Percentiles rank a stretch among this genome's conserved stretches.
phyloP scores from a whole-genome alignment of 2,329 filamentous ascomycete species.

The Fusarium equiseti region DNA sequence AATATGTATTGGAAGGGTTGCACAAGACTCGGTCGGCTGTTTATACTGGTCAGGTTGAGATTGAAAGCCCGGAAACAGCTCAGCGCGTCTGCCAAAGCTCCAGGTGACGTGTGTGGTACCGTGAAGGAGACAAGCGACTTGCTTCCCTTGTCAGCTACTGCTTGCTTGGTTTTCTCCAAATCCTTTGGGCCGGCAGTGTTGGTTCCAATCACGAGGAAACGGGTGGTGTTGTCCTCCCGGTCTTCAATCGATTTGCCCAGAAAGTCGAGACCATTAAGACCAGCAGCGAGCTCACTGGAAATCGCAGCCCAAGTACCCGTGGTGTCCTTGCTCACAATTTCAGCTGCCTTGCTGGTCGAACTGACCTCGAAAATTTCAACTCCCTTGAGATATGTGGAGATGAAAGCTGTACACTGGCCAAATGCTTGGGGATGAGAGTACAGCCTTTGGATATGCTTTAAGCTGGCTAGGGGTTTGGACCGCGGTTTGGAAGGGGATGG shows the following conservation, averaged over 20 bases:
- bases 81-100: slow-evolving; percentile 85
- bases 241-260: slow-evolving; percentile 80
- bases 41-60: slow-evolving; percentile 91
- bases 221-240: slow-evolving; percentile 78
- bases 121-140: slow-evolving; percentile 89
- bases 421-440: slow-evolving; percentile 97
- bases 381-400: slow-evolving; percentile 75
- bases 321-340: slow-evolving; percentile 74
- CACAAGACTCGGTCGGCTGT: slow-evolving; percentile 81
- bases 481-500: slow-evolving; percentile 60
- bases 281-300: slow-evolving; percentile 78
- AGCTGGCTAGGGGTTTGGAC: slow-evolving; percentile 61
- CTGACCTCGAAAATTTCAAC: slow-evolving; percentile 86
- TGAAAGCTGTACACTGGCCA: slow-evolving; percentile 86
- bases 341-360: slow-evolving; percentile 86
- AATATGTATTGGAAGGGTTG: slow-evolving; percentile 92
- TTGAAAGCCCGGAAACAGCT: slow-evolving; percentile 79
- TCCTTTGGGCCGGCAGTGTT: slow-evolving; percentile 46
- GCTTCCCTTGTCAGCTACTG: slow-evolving; percentile 49
- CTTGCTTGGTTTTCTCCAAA: slow-evolving; percentile 45
- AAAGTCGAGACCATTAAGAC: slow-evolving; percentile 74
- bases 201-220: slow-evolving; percentile 76
- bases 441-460: slow-evolving; percentile 77
- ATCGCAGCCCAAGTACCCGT: slow-evolving; percentile 79
- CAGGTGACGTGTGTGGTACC: slow-evolving; percentile 79